Percentiles rank a stretch among this genome's conserved stretches.
Conservation (phyloP, 306 rosid genomes). For the Psophocarpus tetragonolobus region DNA sequence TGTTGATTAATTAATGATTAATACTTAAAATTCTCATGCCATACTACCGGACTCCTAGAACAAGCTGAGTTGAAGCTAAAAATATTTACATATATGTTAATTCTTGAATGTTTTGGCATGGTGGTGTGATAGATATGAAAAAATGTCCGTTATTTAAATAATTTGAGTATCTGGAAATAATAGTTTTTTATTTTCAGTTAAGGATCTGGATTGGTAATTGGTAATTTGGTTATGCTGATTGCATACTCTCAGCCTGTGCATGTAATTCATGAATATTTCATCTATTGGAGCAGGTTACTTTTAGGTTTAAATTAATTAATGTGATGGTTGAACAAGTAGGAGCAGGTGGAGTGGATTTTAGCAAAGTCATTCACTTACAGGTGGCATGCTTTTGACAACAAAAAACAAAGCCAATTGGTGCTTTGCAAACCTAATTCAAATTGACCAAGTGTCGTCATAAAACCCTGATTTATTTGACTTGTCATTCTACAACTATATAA, state of each 20-base stretch:
- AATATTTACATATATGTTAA: background rate
- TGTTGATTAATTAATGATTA: background rate
- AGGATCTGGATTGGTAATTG: no score
- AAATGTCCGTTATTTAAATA: no score
- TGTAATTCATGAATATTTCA: background rate
- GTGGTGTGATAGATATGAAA: no score
- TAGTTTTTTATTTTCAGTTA: no score
- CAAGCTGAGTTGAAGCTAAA: background rate
- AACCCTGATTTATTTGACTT: background rate
- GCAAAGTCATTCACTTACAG: background rate
- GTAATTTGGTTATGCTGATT: background rate
- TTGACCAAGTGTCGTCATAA: background rate
- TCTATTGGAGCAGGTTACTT: constrained; percentile 35
- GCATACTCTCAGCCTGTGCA: background rate
- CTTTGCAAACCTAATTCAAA: constrained; percentile 30
- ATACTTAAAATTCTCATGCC: background rate
- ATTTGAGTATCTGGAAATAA: no score
- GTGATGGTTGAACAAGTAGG: constrained; percentile 33
- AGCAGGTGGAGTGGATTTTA: constrained; percentile 27
- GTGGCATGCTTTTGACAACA: background rate
- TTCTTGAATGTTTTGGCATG: no score
- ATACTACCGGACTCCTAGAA: background rate
- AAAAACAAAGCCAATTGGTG: constrained; percentile 20
- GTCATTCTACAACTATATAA: constrained; percentile 23
- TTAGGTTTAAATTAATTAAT: background rate